phyloP scores from a whole-genome alignment of 2,329 filamentous ascomycete species.

The Xylariaceae sp. region DNA sequence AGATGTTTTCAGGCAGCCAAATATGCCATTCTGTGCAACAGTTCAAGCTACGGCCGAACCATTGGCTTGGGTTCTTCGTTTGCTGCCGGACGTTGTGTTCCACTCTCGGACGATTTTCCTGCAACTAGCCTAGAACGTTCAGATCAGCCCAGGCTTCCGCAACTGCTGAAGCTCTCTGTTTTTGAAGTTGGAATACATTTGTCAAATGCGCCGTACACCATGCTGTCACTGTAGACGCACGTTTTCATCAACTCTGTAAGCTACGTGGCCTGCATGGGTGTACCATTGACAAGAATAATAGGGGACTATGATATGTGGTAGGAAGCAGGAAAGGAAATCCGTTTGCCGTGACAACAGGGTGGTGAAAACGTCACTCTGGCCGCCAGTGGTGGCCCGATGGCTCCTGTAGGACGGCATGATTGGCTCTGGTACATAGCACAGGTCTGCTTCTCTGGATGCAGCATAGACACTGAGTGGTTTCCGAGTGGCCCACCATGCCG shows the following conservation, averaged over 20 bases:
- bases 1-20: constrained; percentile 2
- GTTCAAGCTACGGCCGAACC: constrained; percentile 19
- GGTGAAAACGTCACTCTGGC: constrained; percentile 15
- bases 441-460: no score
- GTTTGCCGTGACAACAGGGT: constrained; percentile 15
- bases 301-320: constrained; percentile 8
- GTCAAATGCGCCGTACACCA: no score
- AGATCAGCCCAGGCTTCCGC: no score
- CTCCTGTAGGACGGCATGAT: no score
- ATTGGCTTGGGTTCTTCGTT: constrained; percentile 20
- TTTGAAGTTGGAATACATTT: no score
- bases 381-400: no score
- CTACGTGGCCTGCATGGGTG: no score
- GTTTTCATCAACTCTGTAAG: no score
- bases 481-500: constrained; percentile 5
- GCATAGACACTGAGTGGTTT: constrained; percentile 1
- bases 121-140: constrained; percentile 20
- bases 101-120: constrained; percentile 16
- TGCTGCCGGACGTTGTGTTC: constrained; percentile 14
- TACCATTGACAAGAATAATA: not conserved
- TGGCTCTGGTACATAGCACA: no score
- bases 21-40: constrained; percentile 14
- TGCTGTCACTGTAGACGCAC: no score
- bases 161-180: no score
- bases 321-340: constrained; percentile 10